A percentile compares a stretch with the other conserved stretches of the same genome.
These are phyloP conservation scores for Haberlea rhodopensis DNA, from an alignment of 257 asterid genomes.

Conservation along the genomic window DNA sequence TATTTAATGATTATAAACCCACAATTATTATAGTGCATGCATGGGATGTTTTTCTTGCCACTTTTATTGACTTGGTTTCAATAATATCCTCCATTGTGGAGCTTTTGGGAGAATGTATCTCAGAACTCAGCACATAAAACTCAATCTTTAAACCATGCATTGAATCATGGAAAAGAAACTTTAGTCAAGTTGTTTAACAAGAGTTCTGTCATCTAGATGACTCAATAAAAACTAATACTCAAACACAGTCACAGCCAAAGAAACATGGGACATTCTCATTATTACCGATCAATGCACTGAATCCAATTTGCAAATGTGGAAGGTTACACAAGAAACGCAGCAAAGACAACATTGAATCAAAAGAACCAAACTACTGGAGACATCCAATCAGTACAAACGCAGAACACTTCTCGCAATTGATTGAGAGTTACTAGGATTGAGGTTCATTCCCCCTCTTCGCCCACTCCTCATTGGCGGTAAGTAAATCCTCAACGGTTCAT, in stretches of 20 bases:
- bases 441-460: background rate
- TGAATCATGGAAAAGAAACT: no score
- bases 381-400: background rate
- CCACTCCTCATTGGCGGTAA: background rate
- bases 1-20: no score
- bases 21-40: no score
- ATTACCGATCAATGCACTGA: background rate
- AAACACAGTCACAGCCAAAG: background rate
- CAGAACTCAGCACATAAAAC: no score
- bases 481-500: background rate
- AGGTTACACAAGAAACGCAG: background rate
- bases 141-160: no score
- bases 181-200: no score
- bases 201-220: background rate
- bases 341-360: background rate
- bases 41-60: no score
- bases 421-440: background rate
- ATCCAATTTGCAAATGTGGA: background rate
- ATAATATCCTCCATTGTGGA: no score
- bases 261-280: background rate
- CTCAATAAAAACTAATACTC: background rate
- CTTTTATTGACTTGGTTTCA: no score
- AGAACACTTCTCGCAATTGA: slow-evolving; percentile 36
- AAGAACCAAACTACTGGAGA: background rate
- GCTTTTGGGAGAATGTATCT: no score